Base-by-base conservation (phyloP, 495 filamentous ascomycete genomes). In the Astrothelium subdiscretum region DNA sequence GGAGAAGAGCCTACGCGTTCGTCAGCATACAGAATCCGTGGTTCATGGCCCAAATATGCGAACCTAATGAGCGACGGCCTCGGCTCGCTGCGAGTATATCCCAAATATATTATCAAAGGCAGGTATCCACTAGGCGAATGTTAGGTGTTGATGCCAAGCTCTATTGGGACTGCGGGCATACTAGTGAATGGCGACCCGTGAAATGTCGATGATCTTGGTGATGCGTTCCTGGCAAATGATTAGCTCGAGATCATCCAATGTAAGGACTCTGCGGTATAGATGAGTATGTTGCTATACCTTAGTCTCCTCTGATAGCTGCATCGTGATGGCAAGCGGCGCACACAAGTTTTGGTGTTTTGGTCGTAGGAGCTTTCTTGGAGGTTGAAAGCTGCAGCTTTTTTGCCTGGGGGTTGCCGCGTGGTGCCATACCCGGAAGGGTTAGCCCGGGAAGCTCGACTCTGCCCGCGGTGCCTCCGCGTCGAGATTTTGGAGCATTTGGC, bases 161-260 rank as follows among this genome's bases (percentile, higher is more conserved):
- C 20, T 42, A n/a, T 3, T 6, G 38, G 11, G 27, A 20, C 24
- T 13, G 32, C 48, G 35, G 32, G 40, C 84, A 57, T 83, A 96
- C 92, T 97, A 98, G 79, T 98, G 94, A 72, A 98, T 88, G n/a
- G 90, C 90, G 66, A 97, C 85, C 63, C 92, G 84, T 60, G 91
- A 95, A 73, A 96, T 79, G 73, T 98, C 94, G 70, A 98, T 90
- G 72, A 96, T 80, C 77, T 89, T 91, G 69, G 90, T 84, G 76
- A 97, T 96, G 78, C 94, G 89, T 83, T 98, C 94, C 94, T 97
- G 65, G 70, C 31, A 24, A 61, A 43, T 60, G 32, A 57, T 69
- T 24, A 64, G 62, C 31, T 59, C 58, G 5, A 29, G 2, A 27
- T 26, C n/a, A 35, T 20, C 18, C 31, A 32, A 12, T 15, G 52